Conservation (phyloP, 2,329 filamentous ascomycete species). For the Fusarium torulosum region DNA sequence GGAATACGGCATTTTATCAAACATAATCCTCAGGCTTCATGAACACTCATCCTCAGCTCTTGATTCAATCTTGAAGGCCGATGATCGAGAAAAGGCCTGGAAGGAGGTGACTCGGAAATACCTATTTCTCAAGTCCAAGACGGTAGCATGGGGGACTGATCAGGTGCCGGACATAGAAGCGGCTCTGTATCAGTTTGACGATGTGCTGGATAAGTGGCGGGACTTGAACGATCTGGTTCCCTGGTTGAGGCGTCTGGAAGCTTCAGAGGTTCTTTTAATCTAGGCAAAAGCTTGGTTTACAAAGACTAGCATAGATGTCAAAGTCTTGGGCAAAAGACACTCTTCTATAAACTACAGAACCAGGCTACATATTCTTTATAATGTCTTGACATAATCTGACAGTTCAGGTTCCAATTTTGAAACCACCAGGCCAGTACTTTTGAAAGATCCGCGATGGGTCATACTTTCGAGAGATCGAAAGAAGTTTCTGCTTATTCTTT, state of each 20-base stretch:
- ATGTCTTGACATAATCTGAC: too few species aligned
- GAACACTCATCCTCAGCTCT: neutral
- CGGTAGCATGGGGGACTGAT: neutral
- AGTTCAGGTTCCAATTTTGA: constrained; percentile 18
- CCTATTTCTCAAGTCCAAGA: neutral
- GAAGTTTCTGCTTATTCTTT: constrained; percentile 16
- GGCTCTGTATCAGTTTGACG: constrained; percentile 1
- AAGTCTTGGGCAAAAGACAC: neutral
- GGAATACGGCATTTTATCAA: neutral
- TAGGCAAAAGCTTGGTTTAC: neutral
- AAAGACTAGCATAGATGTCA: neutral
- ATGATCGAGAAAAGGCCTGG: neutral
- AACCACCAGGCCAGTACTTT: constrained; percentile 28
- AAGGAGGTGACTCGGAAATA: neutral
- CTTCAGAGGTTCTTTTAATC: neutral
- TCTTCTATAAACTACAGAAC: neutral
- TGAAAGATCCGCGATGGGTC: constrained; percentile 24
- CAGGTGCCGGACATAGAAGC: neutral
- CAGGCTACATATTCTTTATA: too few species aligned
- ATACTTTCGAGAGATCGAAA: constrained; percentile 29
- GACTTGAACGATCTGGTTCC: neutral
- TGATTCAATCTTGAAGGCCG: neutral
- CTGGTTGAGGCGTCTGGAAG: neutral
- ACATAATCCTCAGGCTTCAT: neutral
- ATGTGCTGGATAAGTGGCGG: neutral